Evolutionary conservation across 139 green algal species (phyloP), one percentile per base, ranked within the genome.

Genomic region (Desmodesmus armatus): DNA sequence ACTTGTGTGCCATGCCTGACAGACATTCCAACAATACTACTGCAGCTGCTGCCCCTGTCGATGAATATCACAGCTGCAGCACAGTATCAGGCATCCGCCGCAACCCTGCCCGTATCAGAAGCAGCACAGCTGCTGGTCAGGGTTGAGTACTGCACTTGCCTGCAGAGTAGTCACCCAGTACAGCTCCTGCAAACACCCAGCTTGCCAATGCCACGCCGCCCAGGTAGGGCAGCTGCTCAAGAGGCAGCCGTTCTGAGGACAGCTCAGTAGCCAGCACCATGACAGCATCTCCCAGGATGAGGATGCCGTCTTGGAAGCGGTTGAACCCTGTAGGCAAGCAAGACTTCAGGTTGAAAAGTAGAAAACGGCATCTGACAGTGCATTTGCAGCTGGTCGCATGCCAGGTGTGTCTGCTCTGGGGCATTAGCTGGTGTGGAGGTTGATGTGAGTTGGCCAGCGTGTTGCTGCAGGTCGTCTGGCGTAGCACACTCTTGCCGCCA

Each of bases 251-350:
- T 25, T 82, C 76, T 55, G 76, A 82, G 5, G 76, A 82, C 27
- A 71, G 13, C 65, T 88, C 47, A 51, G 83, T 88, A 29, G 83
- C 73, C 27, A 83, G 6, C 33, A 88, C 25, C 83, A 88, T 88
- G 17, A 88, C 83, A 11, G 44, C 73, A 63, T 88, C 83, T 7
- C 83, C 83, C 13, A 88, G 73, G 17, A 88, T 60, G 37, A 88
- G 62, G 3, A 63, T 80, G 62, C 83, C 83, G 31, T 88, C 83
- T 13, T 79, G 6, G 13, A 84, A 83, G 31, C 74, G 60, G 47
- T 79, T 83, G 19, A 87, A 31, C 3, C 37, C 23, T 13, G 81
- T n/a, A n/a, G n/a, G n/a, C n/a, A n/a, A n/a, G n/a, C n/a, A n/a
- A n/a, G 76, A 9, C 17, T 73, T 21, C 63, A 17, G 63, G 23